Evolutionary conservation across 2,329 filamentous ascomycete species (phyloP).

Genomic region (Keithomyces neogunnii): DNA sequence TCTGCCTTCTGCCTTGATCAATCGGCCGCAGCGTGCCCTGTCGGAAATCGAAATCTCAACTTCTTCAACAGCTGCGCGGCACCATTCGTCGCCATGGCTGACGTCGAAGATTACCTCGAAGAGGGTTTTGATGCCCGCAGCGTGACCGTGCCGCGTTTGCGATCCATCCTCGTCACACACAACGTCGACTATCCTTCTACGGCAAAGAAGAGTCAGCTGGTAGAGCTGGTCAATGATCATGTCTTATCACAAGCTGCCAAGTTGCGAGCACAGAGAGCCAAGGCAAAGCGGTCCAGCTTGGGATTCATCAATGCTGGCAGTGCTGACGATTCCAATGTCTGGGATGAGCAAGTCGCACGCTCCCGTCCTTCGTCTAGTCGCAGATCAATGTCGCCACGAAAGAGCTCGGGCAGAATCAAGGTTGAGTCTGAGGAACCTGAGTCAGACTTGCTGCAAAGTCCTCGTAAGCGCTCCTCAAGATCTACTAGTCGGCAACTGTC

Average conservation of each 20-base stretch:
- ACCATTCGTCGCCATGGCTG: constrained; percentile 39
- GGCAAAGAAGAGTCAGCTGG: constrained; percentile 83
- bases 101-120: constrained; percentile 76
- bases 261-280: constrained; percentile 64
- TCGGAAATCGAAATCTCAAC: background rate
- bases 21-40: background rate
- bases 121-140: constrained; percentile 75
- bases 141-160: constrained; percentile 79
- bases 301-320: constrained; percentile 68
- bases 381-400: constrained; percentile 47
- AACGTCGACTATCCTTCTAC: constrained; percentile 77
- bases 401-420: constrained; percentile 44
- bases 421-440: constrained; percentile 39
- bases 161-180: constrained; percentile 85
- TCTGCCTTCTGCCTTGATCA: background rate
- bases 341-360: constrained; percentile 50
- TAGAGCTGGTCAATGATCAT: constrained; percentile 74
- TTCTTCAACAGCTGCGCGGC: background rate
- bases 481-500: constrained; percentile 46
- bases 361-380: constrained; percentile 40
- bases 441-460: constrained; percentile 30
- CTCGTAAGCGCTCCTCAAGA: constrained; percentile 47
- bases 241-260: constrained; percentile 71
- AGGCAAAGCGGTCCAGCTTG: constrained; percentile 76
- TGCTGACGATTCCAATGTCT: constrained; percentile 56